A percentile compares a stretch with the other conserved stretches of the same genome.
These are phyloP conservation scores for Ustilago sp. DNA, from an alignment of 1,284 basidiomycete genomes.

Conservation along the genomic window DNA sequence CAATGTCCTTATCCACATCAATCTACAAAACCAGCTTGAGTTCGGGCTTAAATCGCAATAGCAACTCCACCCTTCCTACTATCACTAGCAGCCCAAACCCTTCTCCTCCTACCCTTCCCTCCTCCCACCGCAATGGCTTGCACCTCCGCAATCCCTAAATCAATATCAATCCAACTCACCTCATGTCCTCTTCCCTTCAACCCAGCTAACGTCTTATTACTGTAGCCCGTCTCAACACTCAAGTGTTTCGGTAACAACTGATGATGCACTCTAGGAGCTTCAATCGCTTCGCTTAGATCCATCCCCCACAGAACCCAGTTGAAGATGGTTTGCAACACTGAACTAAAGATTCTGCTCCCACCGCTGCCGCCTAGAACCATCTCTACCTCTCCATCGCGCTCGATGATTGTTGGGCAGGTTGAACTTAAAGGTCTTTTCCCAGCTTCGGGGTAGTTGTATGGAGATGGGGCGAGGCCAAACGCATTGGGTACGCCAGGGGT, in stretches of 20 bases:
- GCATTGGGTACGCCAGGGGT: slow-evolving; percentile 70
- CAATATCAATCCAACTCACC: slow-evolving; percentile 54
- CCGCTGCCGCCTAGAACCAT: slow-evolving; percentile 70
- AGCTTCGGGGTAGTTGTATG: slow-evolving; percentile 70
- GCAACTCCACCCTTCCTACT: slow-evolving; percentile 62
- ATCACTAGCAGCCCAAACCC: slow-evolving; percentile 57
- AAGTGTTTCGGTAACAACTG: slow-evolving; percentile 72
- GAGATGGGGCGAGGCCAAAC: slow-evolving; percentile 67
- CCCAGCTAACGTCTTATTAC: slow-evolving; percentile 36
- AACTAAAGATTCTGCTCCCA: slow-evolving; percentile 74
- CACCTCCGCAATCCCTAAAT: slow-evolving; percentile 56
- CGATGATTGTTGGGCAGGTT: slow-evolving; percentile 70
- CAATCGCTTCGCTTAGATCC: slow-evolving; percentile 83
- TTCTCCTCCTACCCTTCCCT: slow-evolving; percentile 13
- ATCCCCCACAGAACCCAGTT: slow-evolving; percentile 82
- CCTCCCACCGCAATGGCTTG: slow-evolving; percentile 49
- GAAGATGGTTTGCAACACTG: slow-evolving; percentile 83
- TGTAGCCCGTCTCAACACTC: slow-evolving; percentile 57
- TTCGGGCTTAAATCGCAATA: slow-evolving; percentile 43
- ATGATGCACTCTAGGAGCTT: slow-evolving; percentile 88
- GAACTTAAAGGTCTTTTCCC: slow-evolving; percentile 70
- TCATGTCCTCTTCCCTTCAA: slow-evolving; percentile 52
- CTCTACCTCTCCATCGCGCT: slow-evolving; percentile 67
- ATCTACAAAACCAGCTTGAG: background rate
- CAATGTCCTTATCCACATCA: too few relatives aligned